Conservation (phyloP, 805 yeast genomes). For the Wickerhamomyces bovis region DNA sequence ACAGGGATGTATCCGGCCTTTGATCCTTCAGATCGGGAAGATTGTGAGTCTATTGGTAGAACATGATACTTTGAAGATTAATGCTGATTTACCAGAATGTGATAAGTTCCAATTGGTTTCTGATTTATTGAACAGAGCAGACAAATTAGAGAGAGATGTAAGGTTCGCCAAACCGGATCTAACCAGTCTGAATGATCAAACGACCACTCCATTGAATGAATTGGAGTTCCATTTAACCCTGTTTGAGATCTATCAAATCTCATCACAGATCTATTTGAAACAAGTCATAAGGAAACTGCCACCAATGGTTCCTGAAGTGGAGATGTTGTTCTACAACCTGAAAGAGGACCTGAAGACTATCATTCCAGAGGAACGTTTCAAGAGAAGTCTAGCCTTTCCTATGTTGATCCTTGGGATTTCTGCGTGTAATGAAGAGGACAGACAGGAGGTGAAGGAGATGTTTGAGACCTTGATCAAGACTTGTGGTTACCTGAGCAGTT, state of each 20-base stretch:
- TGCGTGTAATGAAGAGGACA: conserved; percentile 16
- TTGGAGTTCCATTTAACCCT: conserved; percentile 52
- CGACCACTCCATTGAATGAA: conserved; percentile 26
- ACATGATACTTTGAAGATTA: conserved; percentile 8
- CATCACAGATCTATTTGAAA: conserved; percentile 46
- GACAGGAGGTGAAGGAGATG: conserved; percentile 20
- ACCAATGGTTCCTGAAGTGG: conserved; percentile 49
- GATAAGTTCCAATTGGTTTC: conserved; percentile 14
- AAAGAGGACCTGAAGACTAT: conserved; percentile 45
- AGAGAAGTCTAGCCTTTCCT: conserved; percentile 39
- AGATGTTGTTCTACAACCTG: conserved; percentile 41
- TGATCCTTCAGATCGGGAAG: conserved; percentile 20
- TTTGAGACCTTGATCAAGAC: conserved; percentile 22
- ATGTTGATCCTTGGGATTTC: conserved; percentile 33
- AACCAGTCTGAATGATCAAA: conserved; percentile 26
- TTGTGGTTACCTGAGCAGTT: conserved; percentile 31
- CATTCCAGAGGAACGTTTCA: conserved; percentile 40
- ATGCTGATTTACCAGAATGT: conserved; percentile 9
- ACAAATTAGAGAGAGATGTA: conserved; percentile 37
- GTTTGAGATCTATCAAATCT: conserved; percentile 52
- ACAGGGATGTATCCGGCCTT: conserved; percentile 24
- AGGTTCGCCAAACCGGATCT: conserved; percentile 43
- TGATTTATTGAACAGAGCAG: conserved; percentile 15
- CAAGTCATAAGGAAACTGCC: conserved; percentile 47
- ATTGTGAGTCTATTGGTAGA: conserved; percentile 18